These are phyloP conservation scores for Globisporangium splendens DNA, from an alignment of 352 stramenopile species.

Conservation along the genomic window DNA sequence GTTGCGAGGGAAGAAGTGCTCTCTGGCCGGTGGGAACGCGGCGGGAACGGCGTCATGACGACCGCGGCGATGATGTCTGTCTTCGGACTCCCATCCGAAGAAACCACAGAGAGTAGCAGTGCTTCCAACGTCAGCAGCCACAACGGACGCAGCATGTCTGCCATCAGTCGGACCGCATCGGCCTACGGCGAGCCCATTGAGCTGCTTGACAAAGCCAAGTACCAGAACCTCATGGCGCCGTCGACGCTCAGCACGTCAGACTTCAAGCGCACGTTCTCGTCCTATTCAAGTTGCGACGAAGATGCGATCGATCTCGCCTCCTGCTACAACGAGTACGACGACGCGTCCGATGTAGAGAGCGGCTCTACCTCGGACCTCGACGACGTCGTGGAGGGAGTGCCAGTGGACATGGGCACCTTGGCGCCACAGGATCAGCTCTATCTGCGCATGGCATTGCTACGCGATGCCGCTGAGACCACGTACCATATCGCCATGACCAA, in stretches of 20 bases:
- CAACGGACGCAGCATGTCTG: background rate
- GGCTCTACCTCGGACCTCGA: background rate
- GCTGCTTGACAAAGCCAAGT: background rate
- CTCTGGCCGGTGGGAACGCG: background rate
- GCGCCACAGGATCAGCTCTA: constrained; percentile 22
- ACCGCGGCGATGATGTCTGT: background rate
- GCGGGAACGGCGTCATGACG: background rate
- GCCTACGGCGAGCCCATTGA: background rate
- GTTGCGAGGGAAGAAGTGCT: constrained; percentile 9
- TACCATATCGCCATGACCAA: constrained; percentile 25
- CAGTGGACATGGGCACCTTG: background rate
- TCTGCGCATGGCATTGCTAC: constrained; percentile 41
- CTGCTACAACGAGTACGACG: background rate
- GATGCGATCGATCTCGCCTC: too few species aligned
- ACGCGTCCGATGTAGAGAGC: background rate
- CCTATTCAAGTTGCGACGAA: background rate
- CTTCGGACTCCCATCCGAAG: background rate
- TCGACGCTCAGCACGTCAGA: background rate
- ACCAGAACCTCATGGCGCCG: background rate
- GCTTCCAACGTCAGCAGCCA: background rate
- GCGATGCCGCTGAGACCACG: constrained; percentile 35
- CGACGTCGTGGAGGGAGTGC: background rate
- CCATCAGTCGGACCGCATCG: background rate
- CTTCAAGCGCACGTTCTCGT: background rate
- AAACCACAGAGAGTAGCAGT: background rate